Base-by-base conservation (phyloP, 148 eudicot species). In the Arctostaphylos glauca region DNA sequence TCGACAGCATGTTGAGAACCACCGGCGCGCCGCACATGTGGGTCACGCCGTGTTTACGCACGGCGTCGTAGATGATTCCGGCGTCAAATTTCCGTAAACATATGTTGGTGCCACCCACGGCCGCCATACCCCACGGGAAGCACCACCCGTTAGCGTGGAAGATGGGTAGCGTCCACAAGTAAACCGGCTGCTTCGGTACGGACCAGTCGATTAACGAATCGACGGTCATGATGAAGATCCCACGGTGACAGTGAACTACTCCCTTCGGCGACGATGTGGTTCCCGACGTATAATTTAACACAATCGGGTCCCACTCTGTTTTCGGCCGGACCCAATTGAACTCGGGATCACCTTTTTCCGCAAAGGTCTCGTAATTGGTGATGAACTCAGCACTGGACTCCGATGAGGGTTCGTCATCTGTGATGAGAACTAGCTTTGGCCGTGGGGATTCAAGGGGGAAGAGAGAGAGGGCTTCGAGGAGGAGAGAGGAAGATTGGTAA, bases 21-120 rank as follows among this genome's bases (percentile, higher is more conserved):
- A 92, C 90, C 0, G 95, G 95, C 0, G 96, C 95, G 2, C 93
- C 96, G 23, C 96, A 91, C 94, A 92, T 90, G 82, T 92, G 96
- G 6, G 96, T 92, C 62, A 92, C 94, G 3, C 79, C 78, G 53
- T 90, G 88, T 2, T 53, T 75, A 5, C 59, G 46, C 3, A 92
- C 85, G 5, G 87, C 77, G 1, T 21, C 80, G 80, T 90, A 86
- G 44, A 92, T 80, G 3, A 80, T 53, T 0, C 83, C 54, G 0
- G 89, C 89, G 38, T 92, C 90, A 43, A 89, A 88, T 67, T 83
- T 90, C 0, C 91, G 86, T 0, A 92, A 82, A 49, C 94, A 92
- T 7, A 92, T 48, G 71, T 92, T 92, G n/a, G 90, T 86, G 4
- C 90, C 94, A 6, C 94, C 94, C 0, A 89, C 89, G 0, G 88